Evolutionary conservation across 2,329 filamentous ascomycete genomes (phyloP).

Genomic region (Orbilia quercus): DNA sequence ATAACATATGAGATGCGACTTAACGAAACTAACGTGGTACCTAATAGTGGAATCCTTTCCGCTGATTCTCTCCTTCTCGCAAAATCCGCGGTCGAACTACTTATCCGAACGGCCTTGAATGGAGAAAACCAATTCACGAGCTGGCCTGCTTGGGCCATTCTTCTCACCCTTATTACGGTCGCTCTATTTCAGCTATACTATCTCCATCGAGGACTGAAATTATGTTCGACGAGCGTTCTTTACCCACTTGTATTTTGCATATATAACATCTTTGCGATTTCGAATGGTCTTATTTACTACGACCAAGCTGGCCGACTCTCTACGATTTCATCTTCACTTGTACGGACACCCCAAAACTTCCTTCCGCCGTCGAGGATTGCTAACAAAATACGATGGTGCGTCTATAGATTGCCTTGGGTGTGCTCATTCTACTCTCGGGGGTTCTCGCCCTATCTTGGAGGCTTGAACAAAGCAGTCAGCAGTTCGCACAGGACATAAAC

Average conservation of each 20-base stretch:
- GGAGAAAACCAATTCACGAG: slow-evolving; percentile 91
- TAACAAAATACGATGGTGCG: neutral
- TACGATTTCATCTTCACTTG: slow-evolving; percentile 77
- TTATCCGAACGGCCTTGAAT: slow-evolving; percentile 87
- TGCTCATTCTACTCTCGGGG: slow-evolving; percentile 83
- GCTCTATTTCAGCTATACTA: slow-evolving; percentile 94
- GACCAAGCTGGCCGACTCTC: slow-evolving; percentile 84
- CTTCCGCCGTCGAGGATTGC: neutral
- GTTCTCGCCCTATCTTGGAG: slow-evolving; percentile 95
- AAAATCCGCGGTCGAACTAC: slow-evolving; percentile 93
- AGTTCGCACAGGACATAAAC: slow-evolving; percentile 75
- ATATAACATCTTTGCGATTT: slow-evolving; percentile 98
- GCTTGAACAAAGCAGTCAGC: slow-evolving; percentile 68
- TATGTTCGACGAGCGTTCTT: slow-evolving; percentile 93
- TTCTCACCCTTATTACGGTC: slow-evolving; percentile 81
- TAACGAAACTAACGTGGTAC: neutral
- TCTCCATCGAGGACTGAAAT: slow-evolving; percentile 89
- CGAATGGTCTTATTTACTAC: slow-evolving; percentile 98
- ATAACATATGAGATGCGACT: neutral
- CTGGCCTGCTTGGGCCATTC: slow-evolving; percentile 93
- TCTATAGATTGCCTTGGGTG: slow-evolving; percentile 79
- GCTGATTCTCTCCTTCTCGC: slow-evolving; percentile 92
- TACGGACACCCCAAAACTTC: slow-evolving; percentile 42
- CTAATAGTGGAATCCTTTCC: slow-evolving; percentile 80
- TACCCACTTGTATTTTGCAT: slow-evolving; percentile 98